Evolutionary conservation across 176 grass and related monocot species (phyloP), one percentile per base, ranked within the genome.

Genomic region (Oryza brachyantha): DNA sequence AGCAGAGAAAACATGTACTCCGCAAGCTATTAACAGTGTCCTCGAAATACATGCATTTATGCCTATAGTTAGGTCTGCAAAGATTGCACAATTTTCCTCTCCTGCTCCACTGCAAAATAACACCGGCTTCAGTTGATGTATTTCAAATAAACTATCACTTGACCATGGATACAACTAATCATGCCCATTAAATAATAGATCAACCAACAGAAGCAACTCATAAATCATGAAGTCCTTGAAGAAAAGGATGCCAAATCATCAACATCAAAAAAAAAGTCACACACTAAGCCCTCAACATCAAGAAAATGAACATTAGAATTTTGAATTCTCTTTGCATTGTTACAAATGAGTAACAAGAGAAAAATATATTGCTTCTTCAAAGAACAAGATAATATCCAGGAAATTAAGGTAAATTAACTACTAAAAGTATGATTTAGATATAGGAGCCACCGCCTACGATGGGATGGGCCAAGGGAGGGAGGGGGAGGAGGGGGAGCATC

Each of bases 71-170:
- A 88, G 48, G 73, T 83, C 81, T 77, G 64, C 73, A 38, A 29
- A 79, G 75, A 38, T 79, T 84, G 61, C 61, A 34, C 40, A n/a
- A 34, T 36, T 79, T 45, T 73, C 5, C 2, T 61, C 68, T 72
- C 86, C 74, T 84, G 75, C 75, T 83, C 80, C 50, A 68, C 86
- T 88, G 86, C 80, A 74, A 28, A 79, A 12, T 22, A 36, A 61
- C 13, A 40, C 5, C 81, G 54, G 60, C 65, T 83, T 38, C 21
- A 39, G 63, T 13, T 45, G 29, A 59, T 8, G 43, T 46, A 55
- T 28, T 32, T 55, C 42, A 26, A 17, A 76, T 13, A 76, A 68
- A 34, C 54, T 54, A 69, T 36, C 14, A 61, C 24, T 14, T 29
- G 8, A 55, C 8, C 66, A 72, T 78, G 14, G 35, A 67, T 19